Base-by-base conservation (phyloP, 345 rosid species). In the Microcos paniculata region DNA sequence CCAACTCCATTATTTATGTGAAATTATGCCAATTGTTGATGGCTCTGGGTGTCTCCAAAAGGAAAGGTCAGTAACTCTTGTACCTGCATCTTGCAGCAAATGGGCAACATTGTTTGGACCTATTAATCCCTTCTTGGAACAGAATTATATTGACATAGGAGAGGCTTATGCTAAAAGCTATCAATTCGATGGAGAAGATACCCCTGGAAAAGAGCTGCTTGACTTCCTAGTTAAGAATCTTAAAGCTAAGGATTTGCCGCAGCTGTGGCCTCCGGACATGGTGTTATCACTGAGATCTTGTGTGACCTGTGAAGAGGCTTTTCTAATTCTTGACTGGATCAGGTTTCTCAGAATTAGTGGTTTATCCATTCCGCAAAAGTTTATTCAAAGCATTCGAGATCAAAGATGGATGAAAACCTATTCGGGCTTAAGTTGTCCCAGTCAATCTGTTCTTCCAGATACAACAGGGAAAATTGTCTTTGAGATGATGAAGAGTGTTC, bases 51-150 rank as follows among this genome's bases (percentile, higher is more conserved):
- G 1, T 63, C 18, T 40, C 48, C n/a, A 30, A 38, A n/a, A 63
- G 48, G 0, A n/a, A 63, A 1, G 10, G 49, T 4, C n/a, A 63
- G 30, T 19, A 38, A 40, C 18, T 63, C 19, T 63, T 40, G 30
- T 62, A 3, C 69, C 19, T 19, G 16, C 26, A 11, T 18, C 45
- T 63, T 18, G 12, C 10, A 38, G 30, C 69, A 63, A 63, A 63
- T 63, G 69, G 48, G 30, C 69, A 63, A 38, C 49, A 40, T 63
- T 63, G 30, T 38, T 63, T 38, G 49, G 68, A 63, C 26, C 18
- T 63, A 4, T 10, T 63, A 63, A 40, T 63, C 49, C 69, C 8
- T 63, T 63, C 8, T 40, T 38, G 4, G 19, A 38, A 12, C 28
- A 63, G 4, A 0, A 0, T 38, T 63, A 38, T 40, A n/a, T 63